Conservation (phyloP, 2,329 filamentous ascomycete genomes). For the Teratosphaeria gauchensis region DNA sequence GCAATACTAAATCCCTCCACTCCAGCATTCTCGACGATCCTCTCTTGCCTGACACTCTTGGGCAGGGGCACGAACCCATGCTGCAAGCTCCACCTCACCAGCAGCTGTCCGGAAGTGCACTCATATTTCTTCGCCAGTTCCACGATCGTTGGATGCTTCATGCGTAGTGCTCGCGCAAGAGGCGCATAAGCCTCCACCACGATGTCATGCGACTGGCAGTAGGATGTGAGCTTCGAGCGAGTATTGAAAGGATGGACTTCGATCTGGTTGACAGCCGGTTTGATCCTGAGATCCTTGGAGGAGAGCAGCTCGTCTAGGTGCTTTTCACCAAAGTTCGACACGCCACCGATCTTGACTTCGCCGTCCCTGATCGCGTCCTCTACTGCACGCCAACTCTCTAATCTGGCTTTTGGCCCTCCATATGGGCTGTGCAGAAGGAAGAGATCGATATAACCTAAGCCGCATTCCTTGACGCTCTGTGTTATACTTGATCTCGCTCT, state of each 20-base stretch:
- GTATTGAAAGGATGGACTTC: slow-evolving; percentile 80
- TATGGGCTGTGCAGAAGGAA: slow-evolving; percentile 74
- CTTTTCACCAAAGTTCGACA: slow-evolving; percentile 68
- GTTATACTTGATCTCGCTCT: slow-evolving; percentile 57
- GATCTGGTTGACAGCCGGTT: slow-evolving; percentile 68
- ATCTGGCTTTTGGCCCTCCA: slow-evolving; percentile 56
- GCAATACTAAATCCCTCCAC: slow-evolving; percentile 53
- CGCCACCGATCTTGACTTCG: slow-evolving; percentile 60
- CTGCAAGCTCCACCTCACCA: slow-evolving; percentile 71
- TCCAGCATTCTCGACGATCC: slow-evolving; percentile 56
- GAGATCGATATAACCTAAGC: slow-evolving; percentile 66
- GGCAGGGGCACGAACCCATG: slow-evolving; percentile 63
- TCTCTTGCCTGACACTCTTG: slow-evolving; percentile 56
- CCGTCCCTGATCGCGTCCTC: slow-evolving; percentile 66
- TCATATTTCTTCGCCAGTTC: slow-evolving; percentile 56
- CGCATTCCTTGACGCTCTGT: slow-evolving; percentile 53
- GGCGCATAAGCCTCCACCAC: slow-evolving; percentile 73
- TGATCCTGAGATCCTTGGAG: slow-evolving; percentile 46
- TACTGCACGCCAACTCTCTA: slow-evolving; percentile 66
- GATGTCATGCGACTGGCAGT: slow-evolving; percentile 57
- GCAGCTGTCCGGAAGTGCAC: slow-evolving; percentile 62
- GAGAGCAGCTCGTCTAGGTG: slow-evolving; percentile 62
- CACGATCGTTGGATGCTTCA: slow-evolving; percentile 56
- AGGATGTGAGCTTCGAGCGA: slow-evolving; percentile 53
- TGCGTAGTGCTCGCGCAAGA: slow-evolving; percentile 59